Base-by-base conservation (phyloP, 768 basidiomycete species). In the Boletus rufocinnamomeus region DNA sequence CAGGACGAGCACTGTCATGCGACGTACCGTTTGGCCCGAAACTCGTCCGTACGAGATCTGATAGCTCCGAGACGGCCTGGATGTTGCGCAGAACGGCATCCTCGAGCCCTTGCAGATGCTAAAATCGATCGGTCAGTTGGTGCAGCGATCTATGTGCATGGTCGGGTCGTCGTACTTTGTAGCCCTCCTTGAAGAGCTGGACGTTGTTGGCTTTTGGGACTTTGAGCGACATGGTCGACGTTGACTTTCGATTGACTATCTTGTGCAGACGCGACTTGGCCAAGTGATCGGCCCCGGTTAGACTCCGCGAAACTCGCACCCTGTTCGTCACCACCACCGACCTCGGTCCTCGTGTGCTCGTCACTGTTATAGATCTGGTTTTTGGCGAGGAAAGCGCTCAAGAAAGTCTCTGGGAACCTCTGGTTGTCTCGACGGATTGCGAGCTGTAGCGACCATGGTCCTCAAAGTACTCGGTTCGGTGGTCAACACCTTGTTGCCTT, bases 41-140 rank as follows among this genome's bases (percentile, higher is more conserved):
- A 76, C 93, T 95, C 43, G 97, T 98, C 66, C 95, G 82, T 48
- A 98, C 93, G 62, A 97, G 91, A 77, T 97, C 88, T 35, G 93
- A 91, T 43, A 99, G 82, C 71, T 99, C 96, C 46, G 86, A 81
- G n/a, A 98, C 93, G 11, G 97, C 97, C 68, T 93, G 87, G 68
- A 98, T 96, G 77, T 97, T 97, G 63, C 96, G 84, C 63, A 99
- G 79, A 35, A 98, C 89, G n/a, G 96, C 95, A 69, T 99, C 96
- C 71, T 99, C 96, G 58, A 99, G 80, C 2, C 96, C 96, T 75
- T 87, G 84, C 38, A 93, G 77, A 70, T 93, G 86, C 88, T 87
- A 72, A 16, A 35, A n/a, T 38, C 23, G 55, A 61, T 65, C 59
- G 50, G 57, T 59, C 4, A 54, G 46, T 38, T 23, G 32, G 41